These are phyloP conservation scores for Flaveria robusta DNA, from an alignment of 129 eudicot genomes.

Conservation along the genomic window DNA sequence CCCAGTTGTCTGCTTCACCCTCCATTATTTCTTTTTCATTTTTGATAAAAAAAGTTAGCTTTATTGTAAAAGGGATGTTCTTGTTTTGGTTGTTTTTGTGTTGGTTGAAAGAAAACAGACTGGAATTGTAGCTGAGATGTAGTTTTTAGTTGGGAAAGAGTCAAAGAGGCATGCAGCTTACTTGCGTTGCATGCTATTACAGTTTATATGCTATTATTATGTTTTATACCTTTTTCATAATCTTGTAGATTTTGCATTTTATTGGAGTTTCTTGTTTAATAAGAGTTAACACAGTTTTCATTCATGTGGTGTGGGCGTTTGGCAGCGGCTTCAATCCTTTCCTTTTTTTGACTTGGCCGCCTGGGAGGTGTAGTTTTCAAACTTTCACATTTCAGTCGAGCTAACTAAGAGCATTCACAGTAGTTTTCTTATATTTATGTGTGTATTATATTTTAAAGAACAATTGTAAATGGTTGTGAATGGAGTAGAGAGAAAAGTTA, in stretches of 20 bases:
- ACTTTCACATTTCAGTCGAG: no score
- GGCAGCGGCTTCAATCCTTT: no score
- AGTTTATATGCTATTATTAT: constrained; percentile 18
- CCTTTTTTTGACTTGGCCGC: no score
- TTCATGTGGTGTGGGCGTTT: no score
- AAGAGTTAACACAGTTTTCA: no score
- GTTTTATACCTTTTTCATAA: background rate
- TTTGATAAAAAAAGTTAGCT: constrained; percentile 28
- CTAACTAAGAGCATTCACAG: no score
- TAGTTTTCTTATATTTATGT: no score
- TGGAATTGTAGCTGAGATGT: constrained; percentile 51
- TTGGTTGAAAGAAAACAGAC: constrained; percentile 45
- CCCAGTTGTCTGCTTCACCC: constrained; percentile 37
- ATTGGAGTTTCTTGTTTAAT: background rate
- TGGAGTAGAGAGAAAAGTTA: no score
- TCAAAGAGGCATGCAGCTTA: constrained; percentile 34
- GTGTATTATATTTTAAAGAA: no score
- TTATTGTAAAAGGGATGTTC: constrained; percentile 34
- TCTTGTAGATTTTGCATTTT: background rate
- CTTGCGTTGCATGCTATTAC: constrained; percentile 35
- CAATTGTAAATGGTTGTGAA: no score
- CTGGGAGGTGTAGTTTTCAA: no score
- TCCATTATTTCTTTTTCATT: constrained; percentile 35
- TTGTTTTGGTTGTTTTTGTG: constrained; percentile 19
- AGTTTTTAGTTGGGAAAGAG: constrained; percentile 38